Evolutionary conservation across 2,329 filamentous ascomycete species (phyloP).

Genomic region (Fusarium chaquense): DNA sequence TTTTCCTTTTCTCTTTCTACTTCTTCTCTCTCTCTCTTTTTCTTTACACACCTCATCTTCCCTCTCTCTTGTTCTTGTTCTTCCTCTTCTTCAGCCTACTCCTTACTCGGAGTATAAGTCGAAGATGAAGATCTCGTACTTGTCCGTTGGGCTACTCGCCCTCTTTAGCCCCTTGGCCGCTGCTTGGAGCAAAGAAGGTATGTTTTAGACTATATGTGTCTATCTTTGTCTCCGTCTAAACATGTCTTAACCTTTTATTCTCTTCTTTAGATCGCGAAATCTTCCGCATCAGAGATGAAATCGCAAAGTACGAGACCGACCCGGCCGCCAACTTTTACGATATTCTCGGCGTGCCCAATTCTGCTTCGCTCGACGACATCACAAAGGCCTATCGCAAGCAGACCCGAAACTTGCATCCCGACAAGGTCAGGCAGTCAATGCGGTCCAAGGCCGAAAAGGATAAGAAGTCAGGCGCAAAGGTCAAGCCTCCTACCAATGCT

Average conservation of each 20-base stretch:
- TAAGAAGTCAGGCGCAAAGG: conserved; percentile 69
- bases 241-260: conserved; percentile 20
- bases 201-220: conserved; percentile 40
- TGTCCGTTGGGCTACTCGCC: conserved; percentile 77
- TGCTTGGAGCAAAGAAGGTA: conserved; percentile 90
- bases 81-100: conserved; percentile 15
- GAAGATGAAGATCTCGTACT: conserved; percentile 78
- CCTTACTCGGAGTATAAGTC: conserved; percentile 8
- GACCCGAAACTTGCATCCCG: conserved; percentile 85
- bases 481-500: conserved; percentile 76
- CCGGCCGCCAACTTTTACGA: conserved; percentile 90
- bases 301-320: conserved; percentile 81
- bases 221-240: not conserved
- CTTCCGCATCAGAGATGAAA: conserved; percentile 92
- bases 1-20: conserved; percentile 3
- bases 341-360: conserved; percentile 81
- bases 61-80: conserved; percentile 11
- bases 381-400: conserved; percentile 94
- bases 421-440: conserved; percentile 92
- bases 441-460: conserved; percentile 74
- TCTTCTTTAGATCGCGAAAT: conserved; percentile 86
- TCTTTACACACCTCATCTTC: conserved; percentile 1
- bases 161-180: conserved; percentile 74
- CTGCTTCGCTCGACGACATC: conserved; percentile 86
- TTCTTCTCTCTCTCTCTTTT: conserved; percentile 6